Conservation (phyloP, 495 filamentous ascomycete genomes). For the Penicillium atrosanguineum region DNA sequence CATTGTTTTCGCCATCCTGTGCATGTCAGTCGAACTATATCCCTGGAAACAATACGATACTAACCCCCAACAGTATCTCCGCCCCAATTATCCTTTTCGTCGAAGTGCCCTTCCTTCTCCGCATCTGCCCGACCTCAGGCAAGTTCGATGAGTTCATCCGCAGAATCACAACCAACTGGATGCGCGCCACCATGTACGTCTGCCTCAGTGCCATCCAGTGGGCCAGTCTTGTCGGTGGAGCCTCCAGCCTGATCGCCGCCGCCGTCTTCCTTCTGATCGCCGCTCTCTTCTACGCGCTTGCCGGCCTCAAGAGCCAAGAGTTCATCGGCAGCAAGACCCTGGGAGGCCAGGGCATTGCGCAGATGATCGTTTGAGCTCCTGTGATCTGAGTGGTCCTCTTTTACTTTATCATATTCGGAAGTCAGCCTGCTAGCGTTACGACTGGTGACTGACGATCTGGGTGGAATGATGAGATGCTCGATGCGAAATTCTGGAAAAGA, state of each 20-base stretch:
- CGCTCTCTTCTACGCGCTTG: conserved; percentile 76
- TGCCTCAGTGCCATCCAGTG: conserved; percentile 81
- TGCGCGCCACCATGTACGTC: conserved; percentile 88
- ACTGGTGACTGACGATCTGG: conserved; percentile 2
- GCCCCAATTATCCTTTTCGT: conserved; percentile 91
- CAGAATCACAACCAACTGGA: conserved; percentile 90
- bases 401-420: background rate
- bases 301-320: conserved; percentile 84
- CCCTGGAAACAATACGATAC: background rate
- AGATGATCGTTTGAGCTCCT: conserved; percentile 85
- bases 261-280: conserved; percentile 79
- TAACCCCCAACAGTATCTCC: conserved; percentile 56
- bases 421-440: background rate
- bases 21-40: conserved; percentile 63
- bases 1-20: conserved; percentile 79
- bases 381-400: conserved; percentile 2
- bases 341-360: conserved; percentile 88
- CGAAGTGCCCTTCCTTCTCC: conserved; percentile 91
- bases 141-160: conserved; percentile 90
- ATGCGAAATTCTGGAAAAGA: conserved; percentile 16
- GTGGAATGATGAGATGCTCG: conserved; percentile 25
- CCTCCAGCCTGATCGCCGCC: conserved; percentile 77
- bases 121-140: conserved; percentile 94
- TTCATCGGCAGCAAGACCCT: conserved; percentile 97
- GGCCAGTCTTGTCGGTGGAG: conserved; percentile 59